A percentile compares a stretch with the other conserved stretches of the same genome.
phyloP scores from a whole-genome alignment of 208 protist genomes.

The Wallacemonas sp. region DNA sequence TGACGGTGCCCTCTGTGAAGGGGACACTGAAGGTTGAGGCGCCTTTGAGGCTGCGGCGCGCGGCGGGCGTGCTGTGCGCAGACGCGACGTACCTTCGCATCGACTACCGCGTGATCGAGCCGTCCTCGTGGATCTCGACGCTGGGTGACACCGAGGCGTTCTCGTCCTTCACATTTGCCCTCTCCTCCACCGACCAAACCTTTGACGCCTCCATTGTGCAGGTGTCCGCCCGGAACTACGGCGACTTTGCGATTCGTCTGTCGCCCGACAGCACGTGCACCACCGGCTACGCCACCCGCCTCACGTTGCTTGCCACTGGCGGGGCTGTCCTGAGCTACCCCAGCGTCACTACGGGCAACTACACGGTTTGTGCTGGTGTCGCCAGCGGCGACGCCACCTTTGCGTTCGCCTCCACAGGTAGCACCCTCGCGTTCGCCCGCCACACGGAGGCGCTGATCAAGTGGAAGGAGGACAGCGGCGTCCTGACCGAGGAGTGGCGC shows the following conservation, averaged over 20 bases:
- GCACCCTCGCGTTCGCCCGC: slow-evolving; percentile 26
- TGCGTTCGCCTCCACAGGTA: slow-evolving; percentile 41
- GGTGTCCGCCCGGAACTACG: slow-evolving; percentile 12
- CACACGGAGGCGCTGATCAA: slow-evolving; percentile 31
- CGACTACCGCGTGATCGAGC: slow-evolving; percentile 54
- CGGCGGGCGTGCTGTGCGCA: slow-evolving; percentile 53
- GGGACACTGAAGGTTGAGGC: slow-evolving; percentile 39
- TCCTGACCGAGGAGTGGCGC: slow-evolving; percentile 34
- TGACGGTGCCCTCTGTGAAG: slow-evolving; percentile 24
- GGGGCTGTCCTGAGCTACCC: slow-evolving; percentile 8
- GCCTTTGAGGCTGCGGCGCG: slow-evolving; percentile 34
- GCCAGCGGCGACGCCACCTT: slow-evolving; percentile 27
- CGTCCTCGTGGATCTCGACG: slow-evolving; percentile 35
- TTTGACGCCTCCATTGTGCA: slow-evolving; percentile 32
- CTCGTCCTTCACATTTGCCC: slow-evolving; percentile 30
- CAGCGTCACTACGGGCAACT: slow-evolving; percentile 25
- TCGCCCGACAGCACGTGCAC: slow-evolving; percentile 37
- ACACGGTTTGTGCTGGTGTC: slow-evolving; percentile 41
- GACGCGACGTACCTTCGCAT: slow-evolving; percentile 50
- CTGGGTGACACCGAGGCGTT: slow-evolving; percentile 33
- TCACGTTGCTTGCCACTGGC: background rate
- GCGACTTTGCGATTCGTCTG: slow-evolving; percentile 39
- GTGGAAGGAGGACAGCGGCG: slow-evolving; percentile 41
- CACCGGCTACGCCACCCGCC: slow-evolving; percentile 28
- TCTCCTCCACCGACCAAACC: slow-evolving; percentile 29